phyloP scores from a whole-genome alignment of 2,329 filamentous ascomycete species.

The Chaetomiaceae sp. region DNA sequence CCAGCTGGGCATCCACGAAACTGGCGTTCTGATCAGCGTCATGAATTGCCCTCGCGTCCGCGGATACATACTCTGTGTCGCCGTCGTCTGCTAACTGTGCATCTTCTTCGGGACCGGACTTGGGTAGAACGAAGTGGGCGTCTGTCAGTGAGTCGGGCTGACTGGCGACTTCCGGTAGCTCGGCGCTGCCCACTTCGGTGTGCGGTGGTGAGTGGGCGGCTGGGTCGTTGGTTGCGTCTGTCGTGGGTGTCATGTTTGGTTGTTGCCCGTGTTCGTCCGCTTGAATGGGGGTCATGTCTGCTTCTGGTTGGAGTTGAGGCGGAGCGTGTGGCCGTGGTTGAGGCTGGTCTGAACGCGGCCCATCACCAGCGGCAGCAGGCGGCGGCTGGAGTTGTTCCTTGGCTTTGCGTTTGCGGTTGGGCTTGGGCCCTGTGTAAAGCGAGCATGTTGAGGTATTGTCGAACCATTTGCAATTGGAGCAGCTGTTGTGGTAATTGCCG shows the following conservation, averaged over 20 bases:
- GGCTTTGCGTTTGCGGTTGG: conserved; percentile 29
- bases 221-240: neutral
- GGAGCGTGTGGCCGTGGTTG: neutral
- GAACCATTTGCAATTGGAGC: conserved; percentile 32
- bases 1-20: conserved; percentile 16
- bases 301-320: neutral
- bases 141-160: conserved; percentile 2
- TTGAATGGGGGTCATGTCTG: conserved; percentile 1
- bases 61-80: neutral
- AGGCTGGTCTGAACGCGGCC: neutral
- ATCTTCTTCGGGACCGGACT: neutral
- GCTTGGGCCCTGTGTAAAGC: conserved; percentile 28
- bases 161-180: neutral
- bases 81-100: neutral
- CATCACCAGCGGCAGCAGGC: neutral
- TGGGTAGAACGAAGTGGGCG: neutral
- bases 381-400: conserved; percentile 19
- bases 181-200: neutral
- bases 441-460: conserved; percentile 28
- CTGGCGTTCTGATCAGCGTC: neutral
- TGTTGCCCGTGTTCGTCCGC: neutral
- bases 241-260: neutral
- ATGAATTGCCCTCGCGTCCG: neutral
- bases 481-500: conserved; percentile 27
- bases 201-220: neutral